These are phyloP conservation scores for Diversispora eburnea DNA, from an alignment of 192 early-diverging fungal species.

Conservation along the genomic window DNA sequence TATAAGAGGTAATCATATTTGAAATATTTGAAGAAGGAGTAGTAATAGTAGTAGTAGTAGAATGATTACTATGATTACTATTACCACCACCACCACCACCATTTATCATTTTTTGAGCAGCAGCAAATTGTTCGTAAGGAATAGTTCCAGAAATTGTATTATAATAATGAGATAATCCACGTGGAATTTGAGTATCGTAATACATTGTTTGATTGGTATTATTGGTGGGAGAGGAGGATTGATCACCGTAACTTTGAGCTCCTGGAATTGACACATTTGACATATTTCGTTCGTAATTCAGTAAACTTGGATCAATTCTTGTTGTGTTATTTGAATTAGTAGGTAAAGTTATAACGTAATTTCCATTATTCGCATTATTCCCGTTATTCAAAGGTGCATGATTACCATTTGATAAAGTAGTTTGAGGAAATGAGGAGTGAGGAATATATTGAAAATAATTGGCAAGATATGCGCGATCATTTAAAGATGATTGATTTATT, in stretches of 20 bases:
- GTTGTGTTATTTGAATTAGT: not conserved
- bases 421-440: not conserved
- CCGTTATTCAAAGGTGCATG: not conserved
- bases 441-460: conserved; percentile 19
- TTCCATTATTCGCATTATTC: not conserved
- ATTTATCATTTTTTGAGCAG: not conserved
- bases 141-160: not conserved
- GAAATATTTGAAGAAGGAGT: too few relatives aligned
- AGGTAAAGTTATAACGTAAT: not conserved
- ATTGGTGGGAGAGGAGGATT: not conserved
- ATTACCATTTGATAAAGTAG: not conserved
- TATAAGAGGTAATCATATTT: too few relatives aligned
- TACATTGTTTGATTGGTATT: not conserved
- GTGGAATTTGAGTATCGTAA: not conserved
- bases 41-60: too few relatives aligned
- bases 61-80: too few relatives aligned
- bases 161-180: conserved; percentile 10
- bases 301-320: conserved; percentile 10
- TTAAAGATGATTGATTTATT: not conserved
- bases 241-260: not conserved
- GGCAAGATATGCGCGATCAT: not conserved
- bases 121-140: not conserved
- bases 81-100: too few relatives aligned
- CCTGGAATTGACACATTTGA: too few relatives aligned
- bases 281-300: not conserved